Base-by-base conservation (phyloP, 805 yeast species). In the Candida awuae region DNA sequence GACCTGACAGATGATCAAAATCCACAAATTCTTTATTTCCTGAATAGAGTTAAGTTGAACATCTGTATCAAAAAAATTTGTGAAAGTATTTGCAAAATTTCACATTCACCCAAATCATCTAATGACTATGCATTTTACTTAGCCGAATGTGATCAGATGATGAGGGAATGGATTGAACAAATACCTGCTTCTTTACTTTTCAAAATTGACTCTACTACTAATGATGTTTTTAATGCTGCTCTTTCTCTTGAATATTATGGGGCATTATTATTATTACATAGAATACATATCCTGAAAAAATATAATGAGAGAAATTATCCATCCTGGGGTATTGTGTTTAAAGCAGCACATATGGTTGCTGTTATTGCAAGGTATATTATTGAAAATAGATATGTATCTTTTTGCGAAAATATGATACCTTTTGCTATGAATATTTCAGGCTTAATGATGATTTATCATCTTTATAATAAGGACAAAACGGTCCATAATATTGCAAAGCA, bases 251-350 rank as follows among this genome's bases (percentile, higher is more conserved):
- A 80, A 49, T 83, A 83, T 59, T 84, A 84, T 61, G 75, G 84
- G 18, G 63, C 83, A n/a, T 66, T 83, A 37, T 77, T 81, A 50
- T 61, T 84, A 48, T 71, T 81, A 20, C 92, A 83, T 52, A 68
- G 87, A 41, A 73, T 84, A 8, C 79, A 80, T 50, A 71, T 80
- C 50, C 61, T 73, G 25, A 62, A 70, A 41, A 67, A 46, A 7
- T 29, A 46, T 23, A 46, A 48, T 1, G 40, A 43, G n/a, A 31
- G 34, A 18, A 47, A 47, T 10, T 76, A 75, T 53, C 83, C 85
- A 3, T 75, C 84, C 9, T 77, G 85, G 82, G 83, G 87, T 13
- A 80, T 83, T 42, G 82, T 86, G 4, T 82, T 82, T 63, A 85
- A 81, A 55, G 81, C 88, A 1, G 86, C 92, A 1, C 74, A 84